phyloP scores from a whole-genome alignment of 2,329 filamentous ascomycete genomes.

The Pseudogymnoascus sp. region DNA sequence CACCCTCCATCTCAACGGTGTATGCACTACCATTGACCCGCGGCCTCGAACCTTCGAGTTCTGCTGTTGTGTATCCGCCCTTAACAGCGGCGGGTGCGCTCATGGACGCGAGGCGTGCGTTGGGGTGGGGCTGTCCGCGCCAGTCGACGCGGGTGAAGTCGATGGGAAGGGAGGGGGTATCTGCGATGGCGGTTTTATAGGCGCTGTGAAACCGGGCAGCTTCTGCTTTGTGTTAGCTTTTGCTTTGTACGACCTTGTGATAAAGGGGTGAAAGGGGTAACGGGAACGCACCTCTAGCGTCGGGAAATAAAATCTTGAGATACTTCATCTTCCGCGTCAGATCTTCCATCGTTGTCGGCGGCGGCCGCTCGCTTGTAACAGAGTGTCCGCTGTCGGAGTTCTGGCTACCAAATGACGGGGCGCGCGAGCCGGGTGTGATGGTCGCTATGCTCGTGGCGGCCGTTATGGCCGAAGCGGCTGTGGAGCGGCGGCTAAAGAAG shows the following conservation, averaged over 20 bases:
- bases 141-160: background rate
- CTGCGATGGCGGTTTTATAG: background rate
- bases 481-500: background rate
- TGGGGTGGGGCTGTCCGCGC: background rate
- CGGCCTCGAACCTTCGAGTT: background rate
- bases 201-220: background rate
- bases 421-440: background rate
- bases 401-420: background rate
- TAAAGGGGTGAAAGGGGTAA: background rate
- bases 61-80: background rate
- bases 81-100: background rate
- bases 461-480: background rate
- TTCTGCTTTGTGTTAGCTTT: background rate
- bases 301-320: background rate
- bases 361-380: background rate
- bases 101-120: background rate
- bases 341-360: background rate
- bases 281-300: background rate
- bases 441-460: background rate
- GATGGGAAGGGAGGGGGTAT: background rate
- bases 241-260: background rate
- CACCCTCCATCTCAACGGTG: background rate
- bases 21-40: background rate
- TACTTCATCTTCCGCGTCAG: background rate
- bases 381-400: background rate